Base-by-base conservation (phyloP, 2,329 filamentous ascomycete species). In the Fusarium scirpi region DNA sequence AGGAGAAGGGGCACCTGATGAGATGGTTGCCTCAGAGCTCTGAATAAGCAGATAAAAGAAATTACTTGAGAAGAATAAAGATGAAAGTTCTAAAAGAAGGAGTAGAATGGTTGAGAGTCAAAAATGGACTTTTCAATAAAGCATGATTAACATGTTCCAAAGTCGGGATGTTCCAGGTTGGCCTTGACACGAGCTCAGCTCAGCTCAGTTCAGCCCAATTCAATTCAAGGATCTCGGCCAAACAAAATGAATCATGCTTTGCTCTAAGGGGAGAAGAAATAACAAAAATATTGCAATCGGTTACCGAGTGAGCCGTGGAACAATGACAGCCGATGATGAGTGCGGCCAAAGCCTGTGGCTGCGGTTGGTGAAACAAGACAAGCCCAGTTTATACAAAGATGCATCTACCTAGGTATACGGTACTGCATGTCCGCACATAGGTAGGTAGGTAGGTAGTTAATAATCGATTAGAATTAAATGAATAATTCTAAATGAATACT, bases 281-380 rank as follows among this genome's bases (percentile, higher is more conserved):
- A 67, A 34, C 5, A 15, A n/a, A 15, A 16, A 18, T 18, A 34
- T 22, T 22, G 32, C 54, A 29, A 24, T 32, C 44, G 38, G 38
- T 45, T 29, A 20, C 32, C 47, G 40, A 65, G 41, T 46, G 40
- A 55, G 30, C 34, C 20, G 58, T 53, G 59, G 48, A 65, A 62
- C 64, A 65, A 58, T 54, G 65, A 38, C 61, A 54, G 38, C 30
- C 24, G 57, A 62, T 63, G 56, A 58, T 48, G 60, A 53, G 25
- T 62, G 60, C 60, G 60, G 66, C 54, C 62, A 59, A 55, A 65
- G 60, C 29, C 54, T 44, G 63, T 63, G 63, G 58, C 52, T 70
- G 43, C 55, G 51, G 63, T 57, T 62, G 52, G 68, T 71, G 64
- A 65, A 69, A 71, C 68, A 65, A 65, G 49, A 71, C 68, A 71